Conservation (phyloP, 345 rosid species). For the Angophora floribunda region DNA sequence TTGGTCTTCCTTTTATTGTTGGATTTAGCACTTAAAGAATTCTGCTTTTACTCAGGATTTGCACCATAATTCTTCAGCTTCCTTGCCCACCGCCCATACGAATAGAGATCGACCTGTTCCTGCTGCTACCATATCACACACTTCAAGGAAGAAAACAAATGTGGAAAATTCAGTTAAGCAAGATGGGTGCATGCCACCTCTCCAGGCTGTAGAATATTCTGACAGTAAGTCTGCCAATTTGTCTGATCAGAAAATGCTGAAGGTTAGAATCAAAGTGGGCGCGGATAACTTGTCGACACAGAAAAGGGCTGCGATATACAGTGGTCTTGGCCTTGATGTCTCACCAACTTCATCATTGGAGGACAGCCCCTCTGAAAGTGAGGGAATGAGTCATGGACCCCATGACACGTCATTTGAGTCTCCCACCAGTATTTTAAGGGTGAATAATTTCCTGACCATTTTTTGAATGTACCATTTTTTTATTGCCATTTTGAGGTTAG, state of each 20-base stretch:
- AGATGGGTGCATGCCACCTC: conserved; percentile 25
- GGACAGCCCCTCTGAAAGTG: conserved; percentile 65
- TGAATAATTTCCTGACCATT: conserved; percentile 17
- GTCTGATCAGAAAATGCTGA: conserved; percentile 52
- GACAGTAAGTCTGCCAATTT: conserved; percentile 24
- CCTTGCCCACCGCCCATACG: conserved; percentile 23
- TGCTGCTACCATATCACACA: conserved; percentile 5
- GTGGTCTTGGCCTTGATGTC: conserved; percentile 68
- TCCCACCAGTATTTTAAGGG: conserved; percentile 64
- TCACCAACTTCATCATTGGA: conserved; percentile 69
- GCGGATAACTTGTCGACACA: conserved; percentile 60
- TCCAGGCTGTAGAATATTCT: conserved; percentile 23
- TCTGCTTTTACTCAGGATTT: conserved; percentile 39
- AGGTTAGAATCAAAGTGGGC: conserved; percentile 75
- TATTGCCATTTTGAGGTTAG: conserved; percentile 2
- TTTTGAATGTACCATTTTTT: conserved; percentile 4
- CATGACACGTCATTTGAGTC: conserved; percentile 44
- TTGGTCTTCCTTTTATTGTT: conserved; percentile 3
- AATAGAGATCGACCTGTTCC: conserved; percentile 35
- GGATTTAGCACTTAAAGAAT: conserved; percentile 1
- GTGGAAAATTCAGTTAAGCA: conserved; percentile 22
- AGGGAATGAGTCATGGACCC: conserved; percentile 39
- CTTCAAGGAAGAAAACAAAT: conserved; percentile 26
- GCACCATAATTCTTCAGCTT: conserved; percentile 20
- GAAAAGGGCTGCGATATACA: conserved; percentile 54